Evolutionary conservation across 306 rosid genomes (phyloP).

Genomic region (Canavalia gladiata): DNA sequence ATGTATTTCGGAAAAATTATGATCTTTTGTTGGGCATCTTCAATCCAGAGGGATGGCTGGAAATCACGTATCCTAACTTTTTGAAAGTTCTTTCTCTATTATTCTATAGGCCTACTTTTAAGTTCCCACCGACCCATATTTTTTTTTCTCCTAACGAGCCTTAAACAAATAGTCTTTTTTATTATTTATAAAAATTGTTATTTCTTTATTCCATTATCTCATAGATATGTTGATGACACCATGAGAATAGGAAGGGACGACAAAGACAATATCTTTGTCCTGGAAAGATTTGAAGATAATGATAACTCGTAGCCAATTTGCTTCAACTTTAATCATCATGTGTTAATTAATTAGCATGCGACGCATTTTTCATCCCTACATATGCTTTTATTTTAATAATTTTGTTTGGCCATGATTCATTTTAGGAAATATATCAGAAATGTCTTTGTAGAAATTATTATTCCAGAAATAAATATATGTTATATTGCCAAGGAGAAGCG

Average conservation of each 20-base stretch:
- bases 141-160: no score
- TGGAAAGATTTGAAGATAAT: conserved; percentile 67
- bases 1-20: conserved; percentile 75
- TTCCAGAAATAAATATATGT: neutral
- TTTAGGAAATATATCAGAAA: neutral
- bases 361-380: neutral
- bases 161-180: neutral
- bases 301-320: conserved; percentile 6
- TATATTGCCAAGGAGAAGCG: neutral
- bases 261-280: conserved; percentile 77
- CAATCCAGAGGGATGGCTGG: conserved; percentile 97
- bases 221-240: conserved; percentile 79
- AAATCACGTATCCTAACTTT: conserved; percentile 87
- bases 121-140: neutral
- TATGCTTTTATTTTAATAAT: neutral
- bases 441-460: neutral
- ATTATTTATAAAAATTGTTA: conserved; percentile 25
- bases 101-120: neutral
- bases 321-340: neutral
- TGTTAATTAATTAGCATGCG: neutral
- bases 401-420: conserved; percentile 17
- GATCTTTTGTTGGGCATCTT: conserved; percentile 81
- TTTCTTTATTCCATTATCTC: conserved; percentile 49
- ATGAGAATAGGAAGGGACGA: conserved; percentile 90
- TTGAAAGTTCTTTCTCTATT: neutral